These are phyloP conservation scores for Chlorella sp. DNA, from an alignment of 139 green algal genomes.

Conservation along the genomic window DNA sequence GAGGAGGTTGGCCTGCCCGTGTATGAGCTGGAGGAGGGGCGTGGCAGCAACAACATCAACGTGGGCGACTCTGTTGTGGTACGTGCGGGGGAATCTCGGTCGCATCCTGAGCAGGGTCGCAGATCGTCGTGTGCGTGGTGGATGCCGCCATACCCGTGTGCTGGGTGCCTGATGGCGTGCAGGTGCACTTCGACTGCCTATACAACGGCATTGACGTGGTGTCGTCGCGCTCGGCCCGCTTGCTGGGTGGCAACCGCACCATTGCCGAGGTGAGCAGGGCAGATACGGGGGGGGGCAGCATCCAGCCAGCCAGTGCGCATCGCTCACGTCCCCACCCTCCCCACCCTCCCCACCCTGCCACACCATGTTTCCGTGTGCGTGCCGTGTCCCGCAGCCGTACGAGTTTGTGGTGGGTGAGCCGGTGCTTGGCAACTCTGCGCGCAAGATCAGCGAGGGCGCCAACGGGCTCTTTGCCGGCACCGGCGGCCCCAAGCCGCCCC, in stretches of 20 bases:
- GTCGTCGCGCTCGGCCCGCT: conserved; percentile 68
- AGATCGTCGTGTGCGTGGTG: not conserved
- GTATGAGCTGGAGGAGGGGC: conserved; percentile 65
- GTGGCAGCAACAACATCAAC: conserved; percentile 35
- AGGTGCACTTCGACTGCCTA: conserved; percentile 90
- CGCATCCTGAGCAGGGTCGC: not conserved
- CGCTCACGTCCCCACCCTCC: no score
- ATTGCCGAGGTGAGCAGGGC: conserved; percentile 70
- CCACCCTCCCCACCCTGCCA: no score
- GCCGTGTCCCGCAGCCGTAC: conserved; percentile 57
- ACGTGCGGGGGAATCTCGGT: not conserved
- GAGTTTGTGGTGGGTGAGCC: conserved; percentile 70
- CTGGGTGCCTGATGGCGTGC: not conserved
- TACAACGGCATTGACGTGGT: conserved; percentile 81
- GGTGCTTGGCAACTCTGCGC: conserved; percentile 18
- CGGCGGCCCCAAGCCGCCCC: conserved; percentile 77
- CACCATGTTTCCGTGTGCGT: not conserved
- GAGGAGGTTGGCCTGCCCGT: conserved; percentile 48
- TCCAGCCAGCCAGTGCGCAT: no score
- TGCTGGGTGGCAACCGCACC: conserved; percentile 85
- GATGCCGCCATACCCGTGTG: not conserved
- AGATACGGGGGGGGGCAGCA: not conserved
- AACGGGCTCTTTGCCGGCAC: conserved; percentile 66
- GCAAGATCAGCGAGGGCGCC: conserved; percentile 40
- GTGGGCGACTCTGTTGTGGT: conserved; percentile 56